Percentiles rank a stretch among this genome's conserved stretches.
Evolutionary conservation across 2,329 filamentous ascomycete species (phyloP).

Genomic region (Leptographium galeiforme): DNA sequence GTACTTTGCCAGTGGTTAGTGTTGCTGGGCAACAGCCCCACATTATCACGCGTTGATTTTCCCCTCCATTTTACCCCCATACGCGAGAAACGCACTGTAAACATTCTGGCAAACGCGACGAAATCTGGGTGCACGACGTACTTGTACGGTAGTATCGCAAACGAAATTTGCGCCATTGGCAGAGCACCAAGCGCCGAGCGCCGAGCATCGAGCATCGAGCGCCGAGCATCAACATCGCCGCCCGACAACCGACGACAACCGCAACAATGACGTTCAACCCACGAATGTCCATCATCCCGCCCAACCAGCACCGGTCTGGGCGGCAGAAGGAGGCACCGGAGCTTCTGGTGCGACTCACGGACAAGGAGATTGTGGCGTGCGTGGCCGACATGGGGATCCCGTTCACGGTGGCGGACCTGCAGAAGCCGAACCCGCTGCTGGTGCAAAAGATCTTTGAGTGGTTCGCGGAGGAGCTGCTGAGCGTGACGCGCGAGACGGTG

Average conservation of each 20-base stretch:
- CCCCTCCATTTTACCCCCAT: neutral
- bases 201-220: no score
- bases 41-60: neutral
- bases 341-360: constrained; percentile 47
- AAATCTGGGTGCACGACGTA: neutral
- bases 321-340: constrained; percentile 47
- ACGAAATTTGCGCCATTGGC: no score
- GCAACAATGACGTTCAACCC: constrained; percentile 41
- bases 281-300: constrained; percentile 47
- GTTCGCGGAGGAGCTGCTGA: constrained; percentile 89
- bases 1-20: no score
- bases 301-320: constrained; percentile 32
- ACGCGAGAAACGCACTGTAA: neutral
- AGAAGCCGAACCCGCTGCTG: constrained; percentile 86
- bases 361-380: constrained; percentile 83
- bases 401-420: constrained; percentile 73
- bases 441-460: constrained; percentile 98
- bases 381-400: constrained; percentile 93
- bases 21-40: constrained; percentile 11
- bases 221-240: neutral
- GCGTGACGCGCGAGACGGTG: constrained; percentile 82
- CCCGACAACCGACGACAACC: neutral
- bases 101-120: neutral
- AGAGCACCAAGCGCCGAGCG: no score
- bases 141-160: neutral